These are phyloP conservation scores for Trichoderma sp. DNA, from an alignment of 2,329 filamentous ascomycete genomes.

Conservation along the genomic window DNA sequence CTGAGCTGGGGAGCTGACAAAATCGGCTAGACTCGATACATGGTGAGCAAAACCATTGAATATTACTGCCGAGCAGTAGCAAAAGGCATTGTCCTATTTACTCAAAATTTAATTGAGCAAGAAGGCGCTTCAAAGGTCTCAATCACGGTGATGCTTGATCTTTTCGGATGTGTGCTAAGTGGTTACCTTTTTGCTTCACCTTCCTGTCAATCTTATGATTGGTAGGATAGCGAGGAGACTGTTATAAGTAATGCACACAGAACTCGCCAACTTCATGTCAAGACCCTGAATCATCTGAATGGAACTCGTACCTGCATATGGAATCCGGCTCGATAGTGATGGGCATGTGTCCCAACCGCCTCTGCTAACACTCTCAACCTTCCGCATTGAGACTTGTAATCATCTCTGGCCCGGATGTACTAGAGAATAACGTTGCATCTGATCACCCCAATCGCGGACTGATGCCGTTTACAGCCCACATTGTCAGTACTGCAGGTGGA, in stretches of 20 bases:
- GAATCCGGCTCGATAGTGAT: neutral
- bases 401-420: neutral
- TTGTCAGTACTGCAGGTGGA: constrained; percentile 4
- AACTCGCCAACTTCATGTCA: neutral
- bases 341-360: neutral
- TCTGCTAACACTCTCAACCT: constrained; percentile 6
- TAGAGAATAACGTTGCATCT: constrained; percentile 25
- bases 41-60: neutral
- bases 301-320: constrained; percentile 9
- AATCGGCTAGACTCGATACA: constrained; percentile 16
- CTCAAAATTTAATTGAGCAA: neutral
- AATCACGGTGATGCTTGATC: neutral
- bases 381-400: constrained; percentile 8
- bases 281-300: neutral
- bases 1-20: constrained; percentile 12
- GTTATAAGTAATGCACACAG: no score
- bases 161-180: neutral
- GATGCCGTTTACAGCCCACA: constrained; percentile 10
- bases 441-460: neutral
- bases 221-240: no score
- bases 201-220: no score
- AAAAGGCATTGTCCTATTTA: neutral
- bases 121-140: neutral
- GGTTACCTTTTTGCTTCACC: no score
- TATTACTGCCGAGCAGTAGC: constrained; percentile 3